Evolutionary conservation across 2,329 filamentous ascomycete species (phyloP), one percentile per base, ranked within the genome.

Genomic region (Colletotrichum theobromicola): DNA sequence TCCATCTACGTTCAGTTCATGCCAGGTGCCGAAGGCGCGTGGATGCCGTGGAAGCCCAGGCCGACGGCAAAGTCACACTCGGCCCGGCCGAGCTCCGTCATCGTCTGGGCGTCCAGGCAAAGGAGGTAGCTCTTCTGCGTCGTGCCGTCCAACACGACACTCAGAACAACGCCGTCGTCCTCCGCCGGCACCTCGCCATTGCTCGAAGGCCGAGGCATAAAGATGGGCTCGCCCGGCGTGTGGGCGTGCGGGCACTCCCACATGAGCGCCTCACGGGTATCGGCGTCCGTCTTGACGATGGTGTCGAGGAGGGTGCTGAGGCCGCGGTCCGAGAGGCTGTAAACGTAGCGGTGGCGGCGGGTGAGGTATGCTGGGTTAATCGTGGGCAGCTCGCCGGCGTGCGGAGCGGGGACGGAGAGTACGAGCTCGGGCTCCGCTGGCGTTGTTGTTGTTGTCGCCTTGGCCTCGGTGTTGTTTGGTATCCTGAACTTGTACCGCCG

Each of bases 211-310:
- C 83, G 79, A 8, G 77, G 83, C 2, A 95, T 86, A 75, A 94
- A 95, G 35, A 95, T 91, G 1, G 93, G 87, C 81, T 95, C 93
- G 2, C 93, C 90, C 0, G 93, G 93, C 0, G 91, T 93, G 78
- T 94, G 92, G 0, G 89, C 91, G 2, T 84, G 80, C 0, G 86
- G 85, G 0, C 86, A 86, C 13, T 88, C 86, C 93, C 93, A 95
- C 74, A 89, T 85, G 5, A 88, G 75, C 0, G 86, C 85, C 32
- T 87, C 85, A 13, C 88, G 84, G 0, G 89, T 92, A 12, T 83
- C 77, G 5, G 90, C 85, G 79, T 95, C 92, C 21, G 91, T 92
- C 82, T 95, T 95, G 77, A 88, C 87, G 32, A 95, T 85, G 0
- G 87, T 87, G 77, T 95, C 93, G 62, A 92, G 83, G 50, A 94